Conservation (phyloP, 345 rosid genomes). For the Microthlaspi erraticum region DNA sequence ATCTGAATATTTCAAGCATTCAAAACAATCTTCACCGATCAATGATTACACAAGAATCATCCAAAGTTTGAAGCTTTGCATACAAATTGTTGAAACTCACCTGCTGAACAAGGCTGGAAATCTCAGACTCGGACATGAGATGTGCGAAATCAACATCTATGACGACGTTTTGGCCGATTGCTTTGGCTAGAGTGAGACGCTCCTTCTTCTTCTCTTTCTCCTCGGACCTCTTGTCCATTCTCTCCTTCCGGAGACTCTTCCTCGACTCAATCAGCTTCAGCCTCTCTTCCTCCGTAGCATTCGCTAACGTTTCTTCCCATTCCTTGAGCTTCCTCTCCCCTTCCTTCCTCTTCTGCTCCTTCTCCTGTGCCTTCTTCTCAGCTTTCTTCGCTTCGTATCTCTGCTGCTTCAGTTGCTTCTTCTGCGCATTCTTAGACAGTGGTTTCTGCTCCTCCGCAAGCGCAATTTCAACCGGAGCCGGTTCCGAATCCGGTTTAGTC, state of each 20-base stretch:
- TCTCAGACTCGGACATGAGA: conserved; percentile 76
- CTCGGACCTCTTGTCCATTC: conserved; percentile 75
- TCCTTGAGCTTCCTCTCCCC: conserved; percentile 53
- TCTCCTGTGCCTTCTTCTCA: conserved; percentile 80
- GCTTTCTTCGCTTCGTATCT: conserved; percentile 80
- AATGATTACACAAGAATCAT: conserved; percentile 32
- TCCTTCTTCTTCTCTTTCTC: conserved; percentile 68
- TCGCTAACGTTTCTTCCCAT: conserved; percentile 37
- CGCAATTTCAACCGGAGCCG: background rate
- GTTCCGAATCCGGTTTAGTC: conserved; percentile 16
- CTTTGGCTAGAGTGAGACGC: conserved; percentile 64
- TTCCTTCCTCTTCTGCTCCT: conserved; percentile 72
- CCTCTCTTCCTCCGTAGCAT: conserved; percentile 67
- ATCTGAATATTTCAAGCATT: conserved; percentile 43
- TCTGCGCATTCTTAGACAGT: conserved; percentile 79
- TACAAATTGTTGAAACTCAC: conserved; percentile 25
- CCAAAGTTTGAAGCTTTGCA: conserved; percentile 12
- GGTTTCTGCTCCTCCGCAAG: conserved; percentile 34
- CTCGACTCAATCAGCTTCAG: conserved; percentile 70
- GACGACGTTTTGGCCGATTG: conserved; percentile 71
- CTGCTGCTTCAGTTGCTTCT: conserved; percentile 81
- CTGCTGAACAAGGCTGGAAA: conserved; percentile 94
- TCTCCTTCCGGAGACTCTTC: conserved; percentile 63
- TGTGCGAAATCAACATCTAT: conserved; percentile 80
- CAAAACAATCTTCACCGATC: background rate